Base-by-base conservation (phyloP, 768 basidiomycete species). In the Auricularia heimuer region DNA sequence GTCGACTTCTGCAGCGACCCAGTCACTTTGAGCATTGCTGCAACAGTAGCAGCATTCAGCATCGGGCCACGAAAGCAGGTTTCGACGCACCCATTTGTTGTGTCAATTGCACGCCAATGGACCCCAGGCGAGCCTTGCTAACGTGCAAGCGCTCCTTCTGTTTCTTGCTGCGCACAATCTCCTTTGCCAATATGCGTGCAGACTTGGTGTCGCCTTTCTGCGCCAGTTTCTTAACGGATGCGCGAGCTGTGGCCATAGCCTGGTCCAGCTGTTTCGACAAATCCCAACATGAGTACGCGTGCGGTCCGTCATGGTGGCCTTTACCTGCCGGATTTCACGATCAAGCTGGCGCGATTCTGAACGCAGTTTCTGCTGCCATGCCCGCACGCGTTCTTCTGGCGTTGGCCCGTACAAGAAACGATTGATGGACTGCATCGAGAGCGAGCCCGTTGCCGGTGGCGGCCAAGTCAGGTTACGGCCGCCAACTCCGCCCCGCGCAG, bases 1-100 rank as follows among this genome's bases (percentile, higher is more conserved):
- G 96, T 94, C 6, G 94, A 97, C 76, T 94, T 97, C 77, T 98
- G 96, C 67, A 99, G 79, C 4, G 95, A 85, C n/a, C 97, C 97
- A 8, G 97, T 98, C 47, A 98, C 92, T 78, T 98, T 99, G 68
- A 88, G 76, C 89, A 98, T 90, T 0, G 97, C 97, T 98, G 69
- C 34, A 66, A 8, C 33, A 34, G 47, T 29, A 56, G 37, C 42
- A 37, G 65, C 11, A 8, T 11, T 14, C 11, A 33, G 54, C 12
- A 61, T 35, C 62, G 58, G 33, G 33, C 67, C 45, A 65, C 54
- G 6, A 29, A 10, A 18, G 7, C 24, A 63, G 11, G 6, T 63
- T 45, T 14, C 2, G 33, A 78, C 88, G 69, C 70, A 98, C 97
- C 91, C 66, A 97, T 80, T 74, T 99, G 97, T 72, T 98, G 92